Base-by-base conservation (phyloP, 164 flowering plant species). In the Sextonia rubra region DNA sequence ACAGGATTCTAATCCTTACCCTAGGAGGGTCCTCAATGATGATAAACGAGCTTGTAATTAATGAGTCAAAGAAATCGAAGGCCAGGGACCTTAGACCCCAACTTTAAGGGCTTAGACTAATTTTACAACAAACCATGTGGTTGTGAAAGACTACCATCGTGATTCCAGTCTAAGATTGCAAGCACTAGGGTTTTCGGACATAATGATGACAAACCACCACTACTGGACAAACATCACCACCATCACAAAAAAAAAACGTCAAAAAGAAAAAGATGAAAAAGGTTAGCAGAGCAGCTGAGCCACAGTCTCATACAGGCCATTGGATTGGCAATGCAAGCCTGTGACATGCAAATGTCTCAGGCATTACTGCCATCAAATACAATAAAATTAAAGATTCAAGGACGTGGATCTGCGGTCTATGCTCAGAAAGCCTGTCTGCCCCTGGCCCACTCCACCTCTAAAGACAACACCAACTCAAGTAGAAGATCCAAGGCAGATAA, bases 391-490 rank as follows among this genome's bases (percentile, higher is more conserved):
- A 9, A 14, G 44, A 67, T 7, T 67, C 29, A 24, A 67, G 52
- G 56, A 22, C 30, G 12, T 67, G 69, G 29, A 69, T 69, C 63
- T 27, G n/a, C 64, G 48, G 63, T 69, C 47, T 29, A 30, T 56
- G 72, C 72, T 69, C 72, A 69, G 56, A 70, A 60, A 71, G 15
- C 26, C 66, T 60, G 55, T 60, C 52, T n/a, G 64, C 29, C 12
- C 29, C 5, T 48, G 68, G 32, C 20, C 67, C 69, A n/a, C 69
- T 58, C n/a, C 1, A 15, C 68, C 70, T 75, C 64, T 55, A 75
- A 73, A 67, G 76, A 73, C 64, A 47, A 49, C 52, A 68, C 49
- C 69, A 62, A 55, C 69, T 72, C 70, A 76, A 64, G 27, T 20
- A 73, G 68, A 68, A 32, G 63, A 74, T 62, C 60, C 70, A 68